These are phyloP conservation scores for Triticum turgidum DNA, from an alignment of 176 grass and related monocot species.

Conservation along the genomic window DNA sequence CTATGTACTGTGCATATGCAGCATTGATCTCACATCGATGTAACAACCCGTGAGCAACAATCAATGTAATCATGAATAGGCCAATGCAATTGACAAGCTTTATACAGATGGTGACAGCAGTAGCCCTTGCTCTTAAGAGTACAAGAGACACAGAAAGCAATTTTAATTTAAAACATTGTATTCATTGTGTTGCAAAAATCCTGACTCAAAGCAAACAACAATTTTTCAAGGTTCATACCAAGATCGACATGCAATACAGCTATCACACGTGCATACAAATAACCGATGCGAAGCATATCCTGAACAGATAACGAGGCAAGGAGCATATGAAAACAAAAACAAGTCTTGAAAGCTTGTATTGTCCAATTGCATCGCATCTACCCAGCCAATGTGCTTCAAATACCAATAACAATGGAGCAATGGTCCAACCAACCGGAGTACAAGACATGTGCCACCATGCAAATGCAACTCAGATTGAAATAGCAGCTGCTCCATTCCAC, in stretches of 20 bases:
- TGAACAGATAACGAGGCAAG: not conserved
- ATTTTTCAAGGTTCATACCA: not conserved
- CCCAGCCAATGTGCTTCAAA: slow-evolving; percentile 7
- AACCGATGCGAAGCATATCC: not conserved
- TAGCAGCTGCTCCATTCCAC: slow-evolving; percentile 22
- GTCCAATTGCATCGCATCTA: not conserved
- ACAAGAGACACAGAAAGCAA: not conserved
- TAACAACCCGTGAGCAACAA: not conserved
- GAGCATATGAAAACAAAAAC: slow-evolving; percentile 6
- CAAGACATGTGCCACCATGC: not conserved
- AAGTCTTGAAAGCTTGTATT: not conserved
- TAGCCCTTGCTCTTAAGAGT: not conserved
- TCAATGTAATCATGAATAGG: not conserved
- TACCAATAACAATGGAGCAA: slow-evolving; percentile 2
- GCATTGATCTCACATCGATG: not conserved
- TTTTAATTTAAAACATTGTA: not conserved
- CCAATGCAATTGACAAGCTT: slow-evolving; percentile 13
- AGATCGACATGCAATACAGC: not conserved
- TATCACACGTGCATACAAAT: not conserved
- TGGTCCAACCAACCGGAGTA: not conserved
- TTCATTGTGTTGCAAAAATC: not conserved
- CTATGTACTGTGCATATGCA: not conserved
- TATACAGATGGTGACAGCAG: not conserved
- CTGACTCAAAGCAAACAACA: slow-evolving; percentile 7
- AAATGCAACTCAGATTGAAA: slow-evolving; percentile 8